A percentile compares a stretch with the other conserved stretches of the same genome.
Evolutionary conservation across 1,284 basidiomycete species (phyloP).

Genomic region (Trametes sp.): DNA sequence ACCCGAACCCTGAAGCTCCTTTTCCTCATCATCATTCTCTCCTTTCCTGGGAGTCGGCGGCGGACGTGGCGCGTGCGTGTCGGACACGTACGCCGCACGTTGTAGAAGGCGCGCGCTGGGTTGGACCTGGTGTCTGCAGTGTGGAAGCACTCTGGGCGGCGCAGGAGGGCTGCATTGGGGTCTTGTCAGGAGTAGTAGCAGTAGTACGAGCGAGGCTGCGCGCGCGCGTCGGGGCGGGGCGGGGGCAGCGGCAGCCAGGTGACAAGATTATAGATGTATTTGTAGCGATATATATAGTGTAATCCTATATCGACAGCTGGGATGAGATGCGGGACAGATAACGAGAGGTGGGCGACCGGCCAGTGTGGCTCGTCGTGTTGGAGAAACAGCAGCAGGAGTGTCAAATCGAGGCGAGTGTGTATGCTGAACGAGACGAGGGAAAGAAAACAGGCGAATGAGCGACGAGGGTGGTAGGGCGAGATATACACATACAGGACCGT

Average conservation of each 20-base stretch:
- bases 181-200: neutral
- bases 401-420: neutral
- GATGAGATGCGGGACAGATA: neutral
- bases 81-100: neutral
- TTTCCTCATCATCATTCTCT: conserved; percentile 1
- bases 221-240: neutral
- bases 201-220: too few relatives aligned
- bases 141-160: too few relatives aligned
- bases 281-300: conserved; percentile 33
- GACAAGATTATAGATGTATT: conserved; percentile 33
- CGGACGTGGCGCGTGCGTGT: neutral
- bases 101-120: neutral
- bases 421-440: neutral
- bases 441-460: neutral
- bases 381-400: neutral
- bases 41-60: conserved; percentile 12
- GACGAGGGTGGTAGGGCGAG: neutral
- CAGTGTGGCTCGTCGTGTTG: neutral
- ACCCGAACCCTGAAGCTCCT: neutral
- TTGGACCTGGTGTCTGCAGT: too few relatives aligned
- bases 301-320: conserved; percentile 30
- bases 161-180: neutral
- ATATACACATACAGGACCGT: conserved; percentile 4
- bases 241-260: conserved; percentile 4
- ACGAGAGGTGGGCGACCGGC: neutral